These are phyloP conservation scores for Talaromyces liani DNA, from an alignment of 495 filamentous ascomycete genomes.

Conservation along the genomic window DNA sequence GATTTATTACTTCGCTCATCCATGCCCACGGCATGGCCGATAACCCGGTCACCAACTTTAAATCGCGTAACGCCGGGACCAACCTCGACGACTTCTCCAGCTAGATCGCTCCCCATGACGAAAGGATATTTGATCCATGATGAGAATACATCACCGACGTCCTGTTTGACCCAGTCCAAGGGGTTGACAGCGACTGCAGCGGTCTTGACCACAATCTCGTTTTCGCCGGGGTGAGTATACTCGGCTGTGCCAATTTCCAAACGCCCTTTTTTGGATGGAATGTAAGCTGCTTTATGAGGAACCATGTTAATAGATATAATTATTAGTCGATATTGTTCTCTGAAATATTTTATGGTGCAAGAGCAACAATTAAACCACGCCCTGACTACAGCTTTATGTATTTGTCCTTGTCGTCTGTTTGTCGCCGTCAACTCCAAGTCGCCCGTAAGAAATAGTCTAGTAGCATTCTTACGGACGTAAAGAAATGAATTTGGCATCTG, in stretches of 20 bases:
- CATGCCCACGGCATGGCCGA: slow-evolving; percentile 10
- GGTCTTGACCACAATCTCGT: slow-evolving; percentile 29
- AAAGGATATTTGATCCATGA: slow-evolving; percentile 29
- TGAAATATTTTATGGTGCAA: too few species aligned
- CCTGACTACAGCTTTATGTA: too few species aligned
- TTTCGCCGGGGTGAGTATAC: background rate
- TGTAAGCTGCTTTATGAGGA: background rate
- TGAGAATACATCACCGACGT: slow-evolving; percentile 10
- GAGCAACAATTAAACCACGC: too few species aligned
- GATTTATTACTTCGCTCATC: slow-evolving; percentile 12
- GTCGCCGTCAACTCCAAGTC: too few species aligned
- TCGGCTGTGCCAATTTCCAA: background rate
- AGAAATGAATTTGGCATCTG: too few species aligned
- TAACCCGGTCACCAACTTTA: slow-evolving; percentile 28
- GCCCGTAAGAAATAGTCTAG: too few species aligned
- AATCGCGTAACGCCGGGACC: slow-evolving; percentile 36
- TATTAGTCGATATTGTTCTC: background rate
- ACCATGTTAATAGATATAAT: background rate
- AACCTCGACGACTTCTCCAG: slow-evolving; percentile 42
- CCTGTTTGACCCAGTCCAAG: slow-evolving; percentile 40
- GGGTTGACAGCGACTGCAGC: slow-evolving; percentile 38
- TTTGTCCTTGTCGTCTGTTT: too few species aligned
- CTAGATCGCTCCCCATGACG: slow-evolving; percentile 47
- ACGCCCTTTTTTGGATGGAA: background rate
- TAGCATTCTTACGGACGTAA: too few species aligned